Evolutionary conservation across 2,329 filamentous ascomycete species (phyloP).

Genomic region (Sclerotinia minor): DNA sequence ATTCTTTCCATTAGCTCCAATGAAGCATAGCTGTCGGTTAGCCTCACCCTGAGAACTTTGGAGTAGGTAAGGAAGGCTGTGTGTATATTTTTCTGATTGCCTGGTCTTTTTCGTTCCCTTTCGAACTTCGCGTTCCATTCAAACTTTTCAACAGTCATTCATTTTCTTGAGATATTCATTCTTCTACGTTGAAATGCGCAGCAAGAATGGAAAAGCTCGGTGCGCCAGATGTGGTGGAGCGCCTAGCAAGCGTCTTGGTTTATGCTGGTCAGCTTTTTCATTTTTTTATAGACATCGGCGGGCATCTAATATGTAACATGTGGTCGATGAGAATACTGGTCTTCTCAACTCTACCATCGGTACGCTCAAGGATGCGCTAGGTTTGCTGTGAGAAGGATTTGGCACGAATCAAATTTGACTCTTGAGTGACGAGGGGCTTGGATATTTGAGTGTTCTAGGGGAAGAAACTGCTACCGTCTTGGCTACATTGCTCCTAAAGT

Average conservation of each 20-base stretch:
- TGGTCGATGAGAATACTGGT: slow-evolving; percentile 30
- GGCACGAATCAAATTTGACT: slow-evolving; percentile 22
- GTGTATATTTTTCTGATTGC: neutral
- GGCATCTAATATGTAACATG: slow-evolving; percentile 4
- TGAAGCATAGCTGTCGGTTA: slow-evolving; percentile 11
- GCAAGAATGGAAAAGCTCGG: slow-evolving; percentile 28
- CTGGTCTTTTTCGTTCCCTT: neutral
- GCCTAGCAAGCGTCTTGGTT: slow-evolving; percentile 22
- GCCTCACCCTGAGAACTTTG: slow-evolving; percentile 14
- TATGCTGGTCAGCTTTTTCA: slow-evolving; percentile 31
- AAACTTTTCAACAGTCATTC: neutral
- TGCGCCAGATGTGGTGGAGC: slow-evolving; percentile 12
- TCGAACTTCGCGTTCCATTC: neutral
- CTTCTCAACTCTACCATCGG: slow-evolving; percentile 31
- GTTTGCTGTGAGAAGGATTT: slow-evolving; percentile 25
- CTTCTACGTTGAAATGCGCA: neutral
- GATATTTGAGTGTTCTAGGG: slow-evolving; percentile 32
- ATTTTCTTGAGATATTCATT: neutral
- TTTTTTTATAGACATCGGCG: slow-evolving; percentile 31
- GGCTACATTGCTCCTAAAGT: slow-evolving; percentile 26
- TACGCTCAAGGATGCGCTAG: slow-evolving; percentile 32
- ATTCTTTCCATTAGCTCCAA: neutral
- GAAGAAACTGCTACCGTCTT: slow-evolving; percentile 32
- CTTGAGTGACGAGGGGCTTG: slow-evolving; percentile 33
- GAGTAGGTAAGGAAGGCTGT: neutral